Conservation (phyloP, 768 basidiomycete species). For the Bullera alba region DNA sequence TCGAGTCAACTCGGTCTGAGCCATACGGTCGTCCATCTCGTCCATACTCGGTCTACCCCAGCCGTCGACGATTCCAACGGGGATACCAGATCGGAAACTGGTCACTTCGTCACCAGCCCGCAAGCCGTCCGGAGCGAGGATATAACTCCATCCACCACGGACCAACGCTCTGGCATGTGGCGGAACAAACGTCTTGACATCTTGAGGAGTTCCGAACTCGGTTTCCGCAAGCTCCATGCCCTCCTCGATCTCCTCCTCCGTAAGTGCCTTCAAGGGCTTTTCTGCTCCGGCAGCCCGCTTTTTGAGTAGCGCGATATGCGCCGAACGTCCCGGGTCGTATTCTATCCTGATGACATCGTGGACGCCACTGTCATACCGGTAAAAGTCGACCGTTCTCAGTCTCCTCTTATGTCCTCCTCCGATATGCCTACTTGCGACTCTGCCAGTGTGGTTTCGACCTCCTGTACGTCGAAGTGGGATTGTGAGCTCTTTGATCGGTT, state of each 20-base stretch:
- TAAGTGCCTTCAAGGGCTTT: conserved; percentile 2
- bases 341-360: conserved; percentile 91
- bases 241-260: conserved; percentile 3
- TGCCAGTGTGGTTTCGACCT: conserved; percentile 74
- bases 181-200: neutral
- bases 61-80: conserved; percentile 62
- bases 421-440: conserved; percentile 76
- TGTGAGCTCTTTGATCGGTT: conserved; percentile 78
- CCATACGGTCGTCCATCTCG: conserved; percentile 17
- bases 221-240: neutral
- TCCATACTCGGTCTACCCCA: conserved; percentile 21
- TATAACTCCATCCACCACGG: conserved; percentile 66
- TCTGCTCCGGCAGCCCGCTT: conserved; percentile 51
- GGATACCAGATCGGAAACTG: conserved; percentile 76
- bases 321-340: conserved; percentile 89
- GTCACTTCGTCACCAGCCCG: conserved; percentile 80
- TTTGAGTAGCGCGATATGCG: conserved; percentile 84
- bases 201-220: neutral
- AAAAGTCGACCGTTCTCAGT: conserved; percentile 79
- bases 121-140: conserved; percentile 83
- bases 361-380: conserved; percentile 65
- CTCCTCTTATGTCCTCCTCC: conserved; percentile 89
- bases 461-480: conserved; percentile 73
- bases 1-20: conserved; percentile 20
- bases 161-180: conserved; percentile 17